Evolutionary conservation across 164 flowering plant species (phyloP).

Genomic region (Vitis cinerea): DNA sequence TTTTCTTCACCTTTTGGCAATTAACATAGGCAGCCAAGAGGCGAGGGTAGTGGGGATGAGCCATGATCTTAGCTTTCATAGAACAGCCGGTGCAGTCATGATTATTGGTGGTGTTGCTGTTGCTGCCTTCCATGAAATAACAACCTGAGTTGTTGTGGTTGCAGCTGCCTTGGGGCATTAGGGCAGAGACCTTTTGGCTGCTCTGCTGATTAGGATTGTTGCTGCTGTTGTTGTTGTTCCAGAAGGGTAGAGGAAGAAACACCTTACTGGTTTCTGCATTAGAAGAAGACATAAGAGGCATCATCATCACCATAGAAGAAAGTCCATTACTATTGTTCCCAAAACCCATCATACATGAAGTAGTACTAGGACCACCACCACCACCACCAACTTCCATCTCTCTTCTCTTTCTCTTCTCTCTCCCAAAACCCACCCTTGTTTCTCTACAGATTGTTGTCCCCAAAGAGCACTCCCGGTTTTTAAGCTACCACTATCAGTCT

Average conservation of each 20-base stretch:
- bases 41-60: slow-evolving; percentile 93
- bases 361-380: slow-evolving; percentile 2
- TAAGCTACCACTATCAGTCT: slow-evolving; percentile 5
- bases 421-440: background rate
- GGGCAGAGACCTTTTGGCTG: background rate
- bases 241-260: slow-evolving; percentile 10
- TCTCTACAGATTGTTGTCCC: background rate
- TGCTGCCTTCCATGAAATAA: slow-evolving; percentile 33
- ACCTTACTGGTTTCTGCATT: background rate
- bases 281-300: background rate
- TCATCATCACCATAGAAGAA: background rate
- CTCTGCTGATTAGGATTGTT: background rate
- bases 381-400: background rate
- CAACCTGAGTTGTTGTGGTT: slow-evolving; percentile 8
- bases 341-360: slow-evolving; percentile 7
- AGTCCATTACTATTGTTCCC: slow-evolving; percentile 4
- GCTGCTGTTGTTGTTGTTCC: background rate
- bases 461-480: slow-evolving; percentile 16
- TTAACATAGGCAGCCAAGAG: slow-evolving; percentile 80
- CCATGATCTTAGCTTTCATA: slow-evolving; percentile 87
- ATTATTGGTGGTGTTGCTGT: slow-evolving; percentile 15
- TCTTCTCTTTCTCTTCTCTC: slow-evolving; percentile 2
- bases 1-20: slow-evolving; percentile 75
- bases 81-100: slow-evolving; percentile 19
- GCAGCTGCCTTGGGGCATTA: slow-evolving; percentile 2